Evolutionary conservation across 2,329 filamentous ascomycete genomes (phyloP).

Genomic region (Nemania sp.): DNA sequence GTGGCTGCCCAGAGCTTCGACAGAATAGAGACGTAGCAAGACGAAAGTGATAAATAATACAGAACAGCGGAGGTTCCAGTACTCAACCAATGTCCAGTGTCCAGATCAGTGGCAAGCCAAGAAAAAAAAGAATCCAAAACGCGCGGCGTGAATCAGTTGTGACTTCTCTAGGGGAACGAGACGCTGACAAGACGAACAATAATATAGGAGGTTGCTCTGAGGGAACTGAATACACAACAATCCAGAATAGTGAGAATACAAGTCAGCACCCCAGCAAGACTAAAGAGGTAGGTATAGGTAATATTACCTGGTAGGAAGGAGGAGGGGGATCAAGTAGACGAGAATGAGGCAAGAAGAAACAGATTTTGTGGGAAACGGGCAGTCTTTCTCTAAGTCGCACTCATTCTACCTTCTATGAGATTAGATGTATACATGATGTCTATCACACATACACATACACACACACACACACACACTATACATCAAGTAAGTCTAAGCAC

Average conservation of each 20-base stretch:
- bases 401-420: not conserved
- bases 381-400: not conserved
- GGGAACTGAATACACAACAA: not conserved
- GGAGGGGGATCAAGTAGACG: not conserved
- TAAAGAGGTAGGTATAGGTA: too few species aligned
- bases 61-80: constrained; percentile 9
- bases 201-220: not conserved
- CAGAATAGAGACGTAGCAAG: not conserved
- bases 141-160: not conserved
- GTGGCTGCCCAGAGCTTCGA: not conserved
- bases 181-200: too few species aligned
- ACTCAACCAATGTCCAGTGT: constrained; percentile 1
- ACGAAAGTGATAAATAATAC: not conserved
- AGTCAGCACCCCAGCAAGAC: too few species aligned
- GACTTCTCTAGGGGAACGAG: not conserved
- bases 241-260: not conserved
- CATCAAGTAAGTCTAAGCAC: too few species aligned
- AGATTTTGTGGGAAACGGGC: not conserved
- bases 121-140: constrained; percentile 2
- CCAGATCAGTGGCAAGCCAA: constrained; percentile 4
- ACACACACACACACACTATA: too few species aligned
- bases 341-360: not conserved
- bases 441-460: not conserved
- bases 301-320: too few species aligned
- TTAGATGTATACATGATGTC: not conserved